Evolutionary conservation across 2,329 filamentous ascomycete species (phyloP).

Genomic region (Diplodia intermedia): DNA sequence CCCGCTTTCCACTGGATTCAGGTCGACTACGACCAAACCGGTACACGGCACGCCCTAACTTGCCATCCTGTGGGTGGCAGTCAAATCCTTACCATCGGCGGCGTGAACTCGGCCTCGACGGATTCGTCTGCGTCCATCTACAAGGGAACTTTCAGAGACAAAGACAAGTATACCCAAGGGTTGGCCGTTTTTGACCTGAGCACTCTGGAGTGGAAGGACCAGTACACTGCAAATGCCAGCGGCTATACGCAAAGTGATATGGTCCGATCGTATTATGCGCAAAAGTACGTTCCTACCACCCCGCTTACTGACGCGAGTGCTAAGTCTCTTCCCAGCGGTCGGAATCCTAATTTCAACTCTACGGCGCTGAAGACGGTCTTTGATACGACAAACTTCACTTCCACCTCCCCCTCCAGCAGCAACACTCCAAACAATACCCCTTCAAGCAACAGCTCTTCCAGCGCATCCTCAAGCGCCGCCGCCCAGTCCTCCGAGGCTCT

Average conservation of each 20-base stretch:
- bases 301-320: neutral
- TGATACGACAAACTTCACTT: slow-evolving; percentile 17
- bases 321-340: neutral
- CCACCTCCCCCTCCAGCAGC: neutral
- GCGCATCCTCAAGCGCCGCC: neutral
- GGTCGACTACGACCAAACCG: slow-evolving; percentile 16
- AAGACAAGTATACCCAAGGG: slow-evolving; percentile 26
- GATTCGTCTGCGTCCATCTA: slow-evolving; percentile 7
- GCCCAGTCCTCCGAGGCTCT: neutral
- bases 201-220: slow-evolving; percentile 8
- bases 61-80: slow-evolving; percentile 33
- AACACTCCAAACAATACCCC: no score
- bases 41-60: slow-evolving; percentile 28
- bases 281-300: neutral
- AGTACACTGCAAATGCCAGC: slow-evolving; percentile 22
- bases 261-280: neutral
- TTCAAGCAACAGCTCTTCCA: neutral
- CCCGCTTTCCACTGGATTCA: slow-evolving; percentile 33
- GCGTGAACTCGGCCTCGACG: slow-evolving; percentile 12
- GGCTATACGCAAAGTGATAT: slow-evolving; percentile 10
- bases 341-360: slow-evolving; percentile 3
- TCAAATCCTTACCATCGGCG: slow-evolving; percentile 33
- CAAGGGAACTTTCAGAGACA: neutral
- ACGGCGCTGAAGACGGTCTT: slow-evolving; percentile 9
- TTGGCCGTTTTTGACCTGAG: slow-evolving; percentile 28